phyloP scores from a whole-genome alignment of 1,284 basidiomycete species.

The Naganishia sp. region DNA sequence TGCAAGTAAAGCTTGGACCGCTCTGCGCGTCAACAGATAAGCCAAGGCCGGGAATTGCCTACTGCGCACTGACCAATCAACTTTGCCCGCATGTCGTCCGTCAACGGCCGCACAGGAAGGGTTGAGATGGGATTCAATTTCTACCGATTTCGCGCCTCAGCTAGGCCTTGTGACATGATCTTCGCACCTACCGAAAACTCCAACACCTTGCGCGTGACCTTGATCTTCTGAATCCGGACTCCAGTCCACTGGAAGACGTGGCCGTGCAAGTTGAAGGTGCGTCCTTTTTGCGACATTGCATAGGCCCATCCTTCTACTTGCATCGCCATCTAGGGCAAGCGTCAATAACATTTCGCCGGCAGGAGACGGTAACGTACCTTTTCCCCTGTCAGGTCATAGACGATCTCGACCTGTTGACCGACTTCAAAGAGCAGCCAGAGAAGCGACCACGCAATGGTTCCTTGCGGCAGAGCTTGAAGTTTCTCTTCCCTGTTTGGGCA shows the following conservation, averaged over 20 bases:
- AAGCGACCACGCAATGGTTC: conserved; percentile 16
- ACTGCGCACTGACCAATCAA: conserved; percentile 3
- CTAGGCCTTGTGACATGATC: neutral
- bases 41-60: neutral
- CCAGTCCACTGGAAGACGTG: conserved; percentile 23
- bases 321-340: conserved; percentile 16
- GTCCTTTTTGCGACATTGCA: conserved; percentile 19
- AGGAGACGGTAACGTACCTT: neutral
- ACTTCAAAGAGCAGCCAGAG: conserved; percentile 19
- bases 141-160: neutral
- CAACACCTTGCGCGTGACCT: conserved; percentile 17
- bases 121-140: conserved; percentile 21
- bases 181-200: conserved; percentile 12
- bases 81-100: conserved; percentile 11
- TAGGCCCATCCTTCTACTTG: conserved; percentile 22
- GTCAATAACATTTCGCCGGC: neutral
- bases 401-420: conserved; percentile 20
- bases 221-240: conserved; percentile 15
- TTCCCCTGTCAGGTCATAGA: conserved; percentile 18
- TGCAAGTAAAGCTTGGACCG: conserved; percentile 13
- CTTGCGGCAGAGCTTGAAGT: conserved; percentile 6
- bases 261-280: conserved; percentile 16
- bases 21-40: neutral
- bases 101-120: conserved; percentile 15
- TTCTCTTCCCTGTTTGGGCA: conserved; percentile 7